Evolutionary conservation across 169 alveolate genomes (phyloP).

Genomic region (Pseudocohnilembus persalinus): DNA sequence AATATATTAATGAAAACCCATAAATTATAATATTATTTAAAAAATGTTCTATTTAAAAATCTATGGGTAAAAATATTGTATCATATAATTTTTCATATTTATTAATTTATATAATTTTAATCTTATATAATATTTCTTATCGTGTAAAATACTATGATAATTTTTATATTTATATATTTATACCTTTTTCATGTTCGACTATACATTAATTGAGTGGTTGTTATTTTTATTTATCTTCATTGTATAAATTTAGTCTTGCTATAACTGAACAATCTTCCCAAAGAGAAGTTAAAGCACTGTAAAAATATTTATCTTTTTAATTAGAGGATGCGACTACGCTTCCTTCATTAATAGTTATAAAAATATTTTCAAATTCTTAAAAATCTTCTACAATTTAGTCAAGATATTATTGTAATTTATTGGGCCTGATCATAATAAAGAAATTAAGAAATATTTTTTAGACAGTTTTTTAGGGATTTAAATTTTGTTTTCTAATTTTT

Average conservation of each 20-base stretch:
- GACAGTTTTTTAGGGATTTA: background rate
- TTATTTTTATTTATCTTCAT: background rate
- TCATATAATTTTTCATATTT: too few relatives aligned
- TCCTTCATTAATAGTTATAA: background rate
- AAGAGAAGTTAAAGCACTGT: background rate
- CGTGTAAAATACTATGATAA: too few relatives aligned
- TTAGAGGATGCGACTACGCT: background rate
- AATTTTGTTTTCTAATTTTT: background rate
- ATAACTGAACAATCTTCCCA: background rate
- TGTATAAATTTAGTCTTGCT: background rate
- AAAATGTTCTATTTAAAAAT: too few relatives aligned
- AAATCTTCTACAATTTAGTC: background rate
- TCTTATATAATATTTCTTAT: too few relatives aligned
- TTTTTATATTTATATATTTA: too few relatives aligned
- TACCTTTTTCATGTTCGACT: background rate
- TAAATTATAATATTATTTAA: too few relatives aligned
- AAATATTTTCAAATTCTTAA: background rate
- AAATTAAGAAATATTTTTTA: too few relatives aligned
- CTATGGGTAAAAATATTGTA: too few relatives aligned
- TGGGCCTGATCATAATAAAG: background rate
- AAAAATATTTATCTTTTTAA: too few relatives aligned
- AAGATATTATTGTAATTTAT: too few relatives aligned
- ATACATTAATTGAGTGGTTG: background rate
- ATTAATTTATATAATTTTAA: too few relatives aligned
- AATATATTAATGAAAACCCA: too few relatives aligned